Evolutionary conservation across 441 rosid species (phyloP), one percentile per base, ranked within the genome.

Genomic region (Jatropha multifida): DNA sequence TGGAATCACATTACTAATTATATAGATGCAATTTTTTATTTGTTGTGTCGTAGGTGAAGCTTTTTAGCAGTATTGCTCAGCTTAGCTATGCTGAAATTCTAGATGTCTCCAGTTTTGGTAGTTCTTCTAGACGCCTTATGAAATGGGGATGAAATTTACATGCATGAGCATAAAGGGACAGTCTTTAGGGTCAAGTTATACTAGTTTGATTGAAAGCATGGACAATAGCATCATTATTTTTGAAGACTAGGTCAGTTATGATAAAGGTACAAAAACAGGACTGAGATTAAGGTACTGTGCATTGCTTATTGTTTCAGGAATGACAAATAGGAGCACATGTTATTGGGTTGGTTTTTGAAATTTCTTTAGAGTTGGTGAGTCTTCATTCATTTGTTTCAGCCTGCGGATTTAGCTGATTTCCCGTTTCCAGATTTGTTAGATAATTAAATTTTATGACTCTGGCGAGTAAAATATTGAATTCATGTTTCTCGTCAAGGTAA

Each of bases 321-420:
- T 58, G 61, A 8, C 27, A 6, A 20, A 58, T 58, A 58, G 20
- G 20, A n/a, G 26, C 32, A 20, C 27, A 6, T 58, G 61, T 32
- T 32, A 4, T 62, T 11, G 42, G 14, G 2, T 62, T 1, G n/a
- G 41, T 37, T 59, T 71, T 65, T 74, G 63, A 42, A 73, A 37
- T 40, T 52, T 64, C n/a, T 73, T 42, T 56, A 14, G 15, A 51
- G 62, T 32, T 1, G 17, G 51, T n/a, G 42, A 65, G 63, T 9
- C 52, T 20, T 65, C 17, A 8, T 40, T 74, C 23, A 8, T 40
- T 74, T 62, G 77, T 65, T 23, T 74, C 12, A 40, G 55, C 71
- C 63, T 38, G 63, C 44, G 3, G 63, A 12, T 38, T 66, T 74
- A 63, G 18, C 40, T 41, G n/a, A 14, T 2, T 38, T 41, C 38